Base-by-base conservation (phyloP, 352 stramenopile species). In the Phytophthora lateralis region DNA sequence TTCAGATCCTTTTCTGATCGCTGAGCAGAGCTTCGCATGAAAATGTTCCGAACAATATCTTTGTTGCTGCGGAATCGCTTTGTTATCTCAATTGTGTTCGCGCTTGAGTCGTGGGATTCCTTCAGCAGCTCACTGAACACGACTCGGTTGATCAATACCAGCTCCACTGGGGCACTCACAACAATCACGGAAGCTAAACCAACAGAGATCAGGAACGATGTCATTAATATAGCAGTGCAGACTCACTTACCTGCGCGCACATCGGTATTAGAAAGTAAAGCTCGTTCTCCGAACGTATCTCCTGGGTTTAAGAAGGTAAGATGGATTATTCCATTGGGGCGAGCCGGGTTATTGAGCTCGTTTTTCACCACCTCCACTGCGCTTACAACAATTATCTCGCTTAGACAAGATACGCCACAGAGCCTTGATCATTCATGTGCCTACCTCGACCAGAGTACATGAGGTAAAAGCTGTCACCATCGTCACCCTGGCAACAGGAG, bases 21-120 rank as follows among this genome's bases (percentile, higher is more conserved):
- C 47, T 93, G 83, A 2, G 65, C 35, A 2, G 83, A 84, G 32
- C 69, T 60, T 39, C 85, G 79, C 45, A 89, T 82, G 61, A 95
- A 95, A 44, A 95, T 95, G 57, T 88, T 90, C 35, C 86, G 80
- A 26, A 95, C 84, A 48, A 95, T 93, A 47, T 95, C 86, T 56
- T 95, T 95, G 71, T 93, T 93, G 24, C 83, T 89, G 1, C 83
- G 83, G 49, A 95, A 95, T 17, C 81, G 71, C 62, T 90, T 91
- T 20, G 80, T 78, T 26, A 91, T 71, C 49, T 92, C 82, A n/a
- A 92, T 68, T 17, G 71, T 69, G 34, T 80, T 62, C 2, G 63
- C 57, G 2, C 63, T 74, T 0, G 66, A 73, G 21, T 88, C 78
- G 44, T 91, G 73, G 0, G 82, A 82, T 44, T 88, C 82, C 35